Percentiles rank a stretch among this genome's conserved stretches.
These are phyloP conservation scores for Thermothelomyces thermophilus DNA, from an alignment of 2,329 filamentous ascomycete genomes.

Conservation along the genomic window DNA sequence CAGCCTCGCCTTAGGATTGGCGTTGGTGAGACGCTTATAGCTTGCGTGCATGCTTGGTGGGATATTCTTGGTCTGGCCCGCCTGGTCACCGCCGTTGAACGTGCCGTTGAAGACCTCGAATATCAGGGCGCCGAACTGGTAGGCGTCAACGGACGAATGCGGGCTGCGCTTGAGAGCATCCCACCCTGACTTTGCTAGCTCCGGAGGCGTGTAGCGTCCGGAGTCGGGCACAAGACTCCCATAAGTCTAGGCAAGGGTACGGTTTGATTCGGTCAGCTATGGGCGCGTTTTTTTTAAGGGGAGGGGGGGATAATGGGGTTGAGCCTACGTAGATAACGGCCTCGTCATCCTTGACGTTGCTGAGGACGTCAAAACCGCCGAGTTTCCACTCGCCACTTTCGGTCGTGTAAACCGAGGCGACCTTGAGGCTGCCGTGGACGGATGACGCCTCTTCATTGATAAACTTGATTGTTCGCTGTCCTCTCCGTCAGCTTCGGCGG, in stretches of 20 bases:
- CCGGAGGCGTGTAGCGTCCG: constrained; percentile 76
- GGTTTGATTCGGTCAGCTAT: constrained; percentile 7
- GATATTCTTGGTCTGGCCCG: constrained; percentile 77
- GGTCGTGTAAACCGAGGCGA: constrained; percentile 83
- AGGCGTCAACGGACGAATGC: constrained; percentile 76
- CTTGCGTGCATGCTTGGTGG: constrained; percentile 83
- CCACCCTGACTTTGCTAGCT: constrained; percentile 84
- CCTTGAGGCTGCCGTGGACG: constrained; percentile 80
- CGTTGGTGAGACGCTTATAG: constrained; percentile 83
- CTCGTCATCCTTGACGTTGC: constrained; percentile 93
- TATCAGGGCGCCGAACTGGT: constrained; percentile 75
- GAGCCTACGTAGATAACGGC: constrained; percentile 71
- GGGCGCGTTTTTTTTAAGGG: too few species aligned
- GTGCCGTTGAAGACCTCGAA: constrained; percentile 89
- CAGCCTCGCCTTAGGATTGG: constrained; percentile 81
- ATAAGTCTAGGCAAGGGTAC: constrained; percentile 54
- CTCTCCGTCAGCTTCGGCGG: constrained; percentile 7
- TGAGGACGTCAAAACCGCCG: constrained; percentile 86
- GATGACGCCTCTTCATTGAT: constrained; percentile 91
- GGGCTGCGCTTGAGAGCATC: constrained; percentile 79
- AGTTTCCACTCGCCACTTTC: constrained; percentile 98
- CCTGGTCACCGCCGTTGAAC: constrained; percentile 69
- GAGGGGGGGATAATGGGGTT: too few species aligned
- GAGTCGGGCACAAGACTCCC: constrained; percentile 83
- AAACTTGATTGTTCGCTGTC: constrained; percentile 85